phyloP scores from a whole-genome alignment of 2,329 filamentous ascomycete species.

The Colletotrichum chlorophyti region DNA sequence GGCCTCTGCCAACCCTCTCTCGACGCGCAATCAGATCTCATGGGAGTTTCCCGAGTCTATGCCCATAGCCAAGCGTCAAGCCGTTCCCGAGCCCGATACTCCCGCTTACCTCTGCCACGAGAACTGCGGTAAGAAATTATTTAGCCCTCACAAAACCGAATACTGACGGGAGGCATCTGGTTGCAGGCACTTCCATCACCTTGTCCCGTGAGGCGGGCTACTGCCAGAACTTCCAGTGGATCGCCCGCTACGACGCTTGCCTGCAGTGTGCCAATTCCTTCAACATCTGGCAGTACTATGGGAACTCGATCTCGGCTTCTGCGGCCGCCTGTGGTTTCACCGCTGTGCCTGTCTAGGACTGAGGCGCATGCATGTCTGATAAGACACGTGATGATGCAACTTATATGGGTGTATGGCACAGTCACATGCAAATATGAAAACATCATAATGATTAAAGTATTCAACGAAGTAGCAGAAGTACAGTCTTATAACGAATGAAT shows the following conservation, averaged over 20 bases:
- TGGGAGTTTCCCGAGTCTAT: slow-evolving; percentile 38
- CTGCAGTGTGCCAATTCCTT: slow-evolving; percentile 50
- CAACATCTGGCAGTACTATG: slow-evolving; percentile 53
- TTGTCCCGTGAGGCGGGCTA: slow-evolving; percentile 38
- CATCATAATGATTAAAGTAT: too few species aligned
- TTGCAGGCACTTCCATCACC: slow-evolving; percentile 42
- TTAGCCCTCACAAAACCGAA: background rate
- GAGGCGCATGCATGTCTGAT: too few species aligned
- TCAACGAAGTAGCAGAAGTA: too few species aligned
- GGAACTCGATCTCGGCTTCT: slow-evolving; percentile 42
- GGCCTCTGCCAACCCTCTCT: slow-evolving; percentile 30
- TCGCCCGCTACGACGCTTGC: slow-evolving; percentile 42
- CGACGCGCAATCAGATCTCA: slow-evolving; percentile 21
- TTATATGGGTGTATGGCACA: too few species aligned
- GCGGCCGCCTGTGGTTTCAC: slow-evolving; percentile 43
- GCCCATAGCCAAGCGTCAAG: slow-evolving; percentile 50
- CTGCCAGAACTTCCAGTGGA: slow-evolving; percentile 38
- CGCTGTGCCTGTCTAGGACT: slow-evolving; percentile 4
- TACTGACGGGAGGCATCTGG: background rate
- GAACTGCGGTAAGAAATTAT: slow-evolving; percentile 58
- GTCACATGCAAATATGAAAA: too few species aligned
- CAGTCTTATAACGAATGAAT: too few species aligned
- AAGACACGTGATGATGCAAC: too few species aligned
- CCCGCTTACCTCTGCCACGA: slow-evolving; percentile 53
- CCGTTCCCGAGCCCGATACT: slow-evolving; percentile 34